phyloP scores from a whole-genome alignment of 139 green algal genomes.

The Coccomyxa sp. region DNA sequence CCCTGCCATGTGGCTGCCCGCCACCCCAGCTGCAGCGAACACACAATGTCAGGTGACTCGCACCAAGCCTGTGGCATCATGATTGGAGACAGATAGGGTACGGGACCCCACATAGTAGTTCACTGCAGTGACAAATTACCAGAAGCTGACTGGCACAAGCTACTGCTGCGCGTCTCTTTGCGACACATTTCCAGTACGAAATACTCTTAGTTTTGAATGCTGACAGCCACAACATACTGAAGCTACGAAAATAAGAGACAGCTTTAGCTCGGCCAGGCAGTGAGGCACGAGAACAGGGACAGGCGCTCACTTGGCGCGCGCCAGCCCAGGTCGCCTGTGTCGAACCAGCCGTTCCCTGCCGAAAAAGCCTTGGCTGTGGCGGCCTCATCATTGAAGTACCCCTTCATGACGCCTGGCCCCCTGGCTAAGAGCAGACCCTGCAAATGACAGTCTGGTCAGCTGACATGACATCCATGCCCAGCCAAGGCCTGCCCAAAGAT shows the following conservation, averaged over 20 bases:
- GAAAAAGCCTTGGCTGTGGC: conserved; percentile 60
- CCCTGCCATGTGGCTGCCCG: conserved; percentile 59
- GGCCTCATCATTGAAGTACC: conserved; percentile 57
- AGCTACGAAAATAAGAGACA: no score
- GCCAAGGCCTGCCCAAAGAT: no score
- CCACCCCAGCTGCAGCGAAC: conserved; percentile 26
- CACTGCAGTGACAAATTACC: not conserved
- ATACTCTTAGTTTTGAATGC: no score
- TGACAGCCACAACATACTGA: no score
- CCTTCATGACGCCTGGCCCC: conserved; percentile 72
- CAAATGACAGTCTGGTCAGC: no score
- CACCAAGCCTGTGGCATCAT: not conserved
- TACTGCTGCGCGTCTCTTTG: no score
- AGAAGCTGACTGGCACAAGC: not conserved
- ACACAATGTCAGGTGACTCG: not conserved
- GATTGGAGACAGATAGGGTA: not conserved
- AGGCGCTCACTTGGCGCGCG: conserved; percentile 32
- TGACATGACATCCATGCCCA: no score
- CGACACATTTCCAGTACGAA: no score
- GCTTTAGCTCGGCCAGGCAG: no score
- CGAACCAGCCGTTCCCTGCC: conserved; percentile 61
- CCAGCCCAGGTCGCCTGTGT: conserved; percentile 86
- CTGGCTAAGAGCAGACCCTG: conserved; percentile 67
- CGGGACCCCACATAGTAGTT: no score
- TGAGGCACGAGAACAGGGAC: not conserved